Evolutionary conservation across 2,329 filamentous ascomycete species (phyloP), one percentile per base, ranked within the genome.

Genomic region (Fusarium sp.): DNA sequence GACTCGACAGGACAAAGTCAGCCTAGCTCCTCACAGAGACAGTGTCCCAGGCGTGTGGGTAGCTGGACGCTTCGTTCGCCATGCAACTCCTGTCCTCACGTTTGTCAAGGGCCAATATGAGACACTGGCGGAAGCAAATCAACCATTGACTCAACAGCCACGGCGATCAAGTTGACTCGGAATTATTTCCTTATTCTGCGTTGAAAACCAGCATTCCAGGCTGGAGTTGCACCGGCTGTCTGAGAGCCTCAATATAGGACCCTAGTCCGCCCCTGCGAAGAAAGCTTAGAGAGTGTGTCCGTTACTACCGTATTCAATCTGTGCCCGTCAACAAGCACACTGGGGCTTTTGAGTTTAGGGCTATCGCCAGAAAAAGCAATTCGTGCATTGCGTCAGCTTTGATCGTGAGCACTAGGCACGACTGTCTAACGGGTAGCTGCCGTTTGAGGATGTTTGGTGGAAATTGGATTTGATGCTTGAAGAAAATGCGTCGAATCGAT

Each of bases 341-440:
- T 62, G 62, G 59, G 67, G 60, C 64, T 64, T 70, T 71, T 73
- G 52, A 64, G 59, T 67, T 76, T 67, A 69, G 60, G 58, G 60
- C 73, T 64, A 75, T 74, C 44, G 60, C 67, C 52, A 71, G 65
- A 76, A 45, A 57, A 62, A 76, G 71, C 53, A 74, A 57, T 62
- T 72, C 67, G 59, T 42, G 56, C 26, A 68, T 76, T 67, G 73
- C 73, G 71, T 76, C 73, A 76, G 69, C 73, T 70, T 40, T 67
- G 64, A 69, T 73, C 49, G 64, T 69, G 74, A 70, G 71, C 69
- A 64, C 69, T 74, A 75, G 61, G 56, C 44, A 59, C 37, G 46
- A 50, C 41, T 55, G 59, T 74, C 59, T 57, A 67, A 59, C 67
- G 60, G 58, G 30, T 56, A 69, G 61, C 60, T 62, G 59, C 69